These are phyloP conservation scores for Aureobasidium lini DNA, from an alignment of 2,329 filamentous ascomycete genomes.

Conservation along the genomic window DNA sequence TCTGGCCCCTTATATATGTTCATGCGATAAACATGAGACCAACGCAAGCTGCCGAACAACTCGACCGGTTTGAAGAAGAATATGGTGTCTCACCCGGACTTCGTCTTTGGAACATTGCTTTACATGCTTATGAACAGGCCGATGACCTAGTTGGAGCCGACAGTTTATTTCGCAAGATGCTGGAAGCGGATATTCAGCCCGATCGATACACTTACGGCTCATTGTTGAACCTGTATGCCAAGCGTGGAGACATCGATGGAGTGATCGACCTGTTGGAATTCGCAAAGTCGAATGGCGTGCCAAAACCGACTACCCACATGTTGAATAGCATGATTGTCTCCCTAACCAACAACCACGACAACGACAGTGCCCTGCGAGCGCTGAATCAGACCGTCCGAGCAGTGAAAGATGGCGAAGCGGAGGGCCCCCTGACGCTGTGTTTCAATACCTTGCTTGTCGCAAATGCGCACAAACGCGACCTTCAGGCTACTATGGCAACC, in stretches of 20 bases:
- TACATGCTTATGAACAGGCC: constrained; percentile 61
- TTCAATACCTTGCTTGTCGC: constrained; percentile 74
- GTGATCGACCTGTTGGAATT: constrained; percentile 57
- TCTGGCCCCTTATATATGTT: constrained; percentile 56
- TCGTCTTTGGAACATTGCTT: constrained; percentile 66
- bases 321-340: constrained; percentile 59
- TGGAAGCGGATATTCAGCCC: constrained; percentile 42
- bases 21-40: constrained; percentile 64
- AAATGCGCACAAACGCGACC: constrained; percentile 57
- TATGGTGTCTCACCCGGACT: constrained; percentile 52
- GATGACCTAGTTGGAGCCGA: constrained; percentile 62
- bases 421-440: constrained; percentile 52
- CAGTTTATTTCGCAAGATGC: constrained; percentile 54
- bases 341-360: constrained; percentile 42
- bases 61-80: constrained; percentile 52
- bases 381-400: constrained; percentile 46
- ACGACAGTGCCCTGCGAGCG: constrained; percentile 39
- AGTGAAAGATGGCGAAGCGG: constrained; percentile 34
- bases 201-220: constrained; percentile 61
- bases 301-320: constrained; percentile 48
- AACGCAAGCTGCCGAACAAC: constrained; percentile 48
- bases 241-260: constrained; percentile 64
- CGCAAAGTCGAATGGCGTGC: constrained; percentile 48
- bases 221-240: constrained; percentile 64
- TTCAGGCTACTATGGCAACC: constrained; percentile 46